Base-by-base conservation (phyloP, 2,329 filamentous ascomycete genomes). In the Colletotrichum higginsianum region DNA sequence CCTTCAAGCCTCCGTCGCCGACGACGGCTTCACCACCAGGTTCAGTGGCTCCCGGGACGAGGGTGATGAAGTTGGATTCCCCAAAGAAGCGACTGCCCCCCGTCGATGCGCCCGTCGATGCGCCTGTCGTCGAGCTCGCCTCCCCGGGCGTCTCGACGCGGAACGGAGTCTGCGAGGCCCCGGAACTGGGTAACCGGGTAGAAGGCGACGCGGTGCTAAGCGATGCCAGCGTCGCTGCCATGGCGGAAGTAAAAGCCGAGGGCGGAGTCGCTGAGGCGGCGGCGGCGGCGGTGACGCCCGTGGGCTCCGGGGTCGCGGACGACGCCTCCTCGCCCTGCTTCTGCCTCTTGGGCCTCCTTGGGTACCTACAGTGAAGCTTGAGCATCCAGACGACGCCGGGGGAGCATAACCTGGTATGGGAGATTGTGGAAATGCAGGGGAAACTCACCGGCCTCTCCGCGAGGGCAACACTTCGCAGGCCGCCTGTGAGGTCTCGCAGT, bases 51-150 rank as follows among this genome's bases (percentile, higher is more conserved):
- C 67, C 66, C 1, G 74, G 73, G 4, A 76, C 79, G 3, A 83
- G 74, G 3, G 80, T 82, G 42, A 82, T 79, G 66, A 82, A 82
- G 66, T 81, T 83, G 67, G 81, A 82, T 73, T 83, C 81, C 47
- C 81, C 81, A 58, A 81, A 82, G 77, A 82, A 82, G 21, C 81
- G 74, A 8, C 66, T 69, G 23, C 61, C 42, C 3, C 66, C 66
- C 7, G 66, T 69, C 21, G 56, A 30, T 13, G 23, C 61, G 13
- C 52, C 40, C 23, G 23, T 26, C 21, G 21, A 23, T 23, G 21
- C 21, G 21, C 21, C 21, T 2, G 21, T 23, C 21, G 66, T 53
- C 11, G 66, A 49, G n/a, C 65, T 61, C 15, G 60, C 61, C 50
- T 65, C 56, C 5, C 67, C 64, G 9, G 70, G 64, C 9, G 71